A percentile compares a stretch with the other conserved stretches of the same genome.
Conservation (phyloP, 345 rosid genomes). For the Trapa bicornis region DNA sequence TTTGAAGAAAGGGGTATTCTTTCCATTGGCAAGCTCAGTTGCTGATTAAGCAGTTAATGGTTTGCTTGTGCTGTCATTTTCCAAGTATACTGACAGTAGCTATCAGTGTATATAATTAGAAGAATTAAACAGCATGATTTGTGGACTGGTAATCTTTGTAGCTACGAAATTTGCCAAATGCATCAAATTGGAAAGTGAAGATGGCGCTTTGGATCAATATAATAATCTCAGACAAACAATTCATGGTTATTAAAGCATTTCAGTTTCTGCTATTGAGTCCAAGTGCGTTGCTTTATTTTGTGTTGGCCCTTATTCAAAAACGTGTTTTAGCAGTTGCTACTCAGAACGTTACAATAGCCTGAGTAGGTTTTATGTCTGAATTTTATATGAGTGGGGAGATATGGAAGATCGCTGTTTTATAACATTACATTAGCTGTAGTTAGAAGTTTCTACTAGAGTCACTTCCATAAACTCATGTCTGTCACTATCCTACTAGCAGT, state of each 20-base stretch:
- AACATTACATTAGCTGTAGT: too few species aligned
- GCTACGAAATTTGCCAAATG: not conserved
- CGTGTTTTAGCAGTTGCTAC: not conserved
- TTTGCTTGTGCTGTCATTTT: slow-evolving; percentile 1
- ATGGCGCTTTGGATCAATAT: not conserved
- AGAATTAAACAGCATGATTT: not conserved
- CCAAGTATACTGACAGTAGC: not conserved
- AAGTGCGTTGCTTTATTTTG: not conserved
- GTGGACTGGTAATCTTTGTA: not conserved
- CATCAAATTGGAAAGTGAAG: not conserved
- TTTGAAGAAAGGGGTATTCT: slow-evolving; percentile 59
- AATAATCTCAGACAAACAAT: not conserved
- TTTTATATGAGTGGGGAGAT: too few species aligned
- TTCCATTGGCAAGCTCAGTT: not conserved
- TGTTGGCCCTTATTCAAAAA: not conserved
- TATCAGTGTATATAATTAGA: not conserved
- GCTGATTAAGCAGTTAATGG: not conserved
- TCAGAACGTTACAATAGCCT: not conserved
- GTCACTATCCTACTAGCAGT: too few species aligned
- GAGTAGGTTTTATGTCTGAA: not conserved
- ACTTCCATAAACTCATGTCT: too few species aligned
- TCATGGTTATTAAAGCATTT: not conserved
- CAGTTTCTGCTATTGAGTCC: not conserved
- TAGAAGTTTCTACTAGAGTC: too few species aligned
- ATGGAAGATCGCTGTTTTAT: not conserved